A percentile compares a stretch with the other conserved stretches of the same genome.
phyloP scores from a whole-genome alignment of 345 rosid genomes.

The Corchorus olitorius region DNA sequence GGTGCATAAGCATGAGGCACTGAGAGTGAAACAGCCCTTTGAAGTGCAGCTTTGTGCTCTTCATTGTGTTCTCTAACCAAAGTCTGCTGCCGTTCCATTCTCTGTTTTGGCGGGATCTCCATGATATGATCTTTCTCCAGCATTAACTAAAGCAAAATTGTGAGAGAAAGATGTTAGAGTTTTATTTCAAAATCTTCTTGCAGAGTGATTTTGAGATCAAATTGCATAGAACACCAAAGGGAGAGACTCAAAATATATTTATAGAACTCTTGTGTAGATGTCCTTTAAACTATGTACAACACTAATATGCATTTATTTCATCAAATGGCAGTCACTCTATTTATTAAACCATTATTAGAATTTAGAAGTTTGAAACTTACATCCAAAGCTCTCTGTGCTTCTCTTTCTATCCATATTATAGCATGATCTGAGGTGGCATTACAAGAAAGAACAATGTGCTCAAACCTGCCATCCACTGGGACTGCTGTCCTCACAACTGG shows the following conservation, averaged over 20 bases:
- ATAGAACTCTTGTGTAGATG: neutral
- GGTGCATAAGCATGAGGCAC: conserved; percentile 75
- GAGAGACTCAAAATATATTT: neutral
- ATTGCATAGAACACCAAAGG: neutral
- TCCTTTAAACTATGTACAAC: neutral
- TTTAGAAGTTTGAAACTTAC: conserved; percentile 44
- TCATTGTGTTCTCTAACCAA: conserved; percentile 63
- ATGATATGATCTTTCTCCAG: conserved; percentile 60
- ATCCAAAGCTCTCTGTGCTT: conserved; percentile 73
- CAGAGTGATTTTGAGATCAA: neutral
- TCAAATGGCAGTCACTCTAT: neutral
- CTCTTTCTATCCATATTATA: conserved; percentile 88
- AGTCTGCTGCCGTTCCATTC: conserved; percentile 86
- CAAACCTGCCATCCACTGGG: conserved; percentile 95
- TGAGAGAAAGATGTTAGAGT: neutral
- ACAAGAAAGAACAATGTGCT: conserved; percentile 91
- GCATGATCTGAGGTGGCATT: conserved; percentile 96
- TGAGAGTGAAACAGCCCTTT: conserved; percentile 72
- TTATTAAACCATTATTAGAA: neutral
- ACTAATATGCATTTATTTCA: neutral
- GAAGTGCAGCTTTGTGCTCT: conserved; percentile 82
- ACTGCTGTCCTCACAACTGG: conserved; percentile 94
- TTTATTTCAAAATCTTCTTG: neutral
- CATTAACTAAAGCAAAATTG: conserved; percentile 53
- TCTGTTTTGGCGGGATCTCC: conserved; percentile 79